Base-by-base conservation (phyloP, 139 green algal species). In the Chlorella vulgaris region DNA sequence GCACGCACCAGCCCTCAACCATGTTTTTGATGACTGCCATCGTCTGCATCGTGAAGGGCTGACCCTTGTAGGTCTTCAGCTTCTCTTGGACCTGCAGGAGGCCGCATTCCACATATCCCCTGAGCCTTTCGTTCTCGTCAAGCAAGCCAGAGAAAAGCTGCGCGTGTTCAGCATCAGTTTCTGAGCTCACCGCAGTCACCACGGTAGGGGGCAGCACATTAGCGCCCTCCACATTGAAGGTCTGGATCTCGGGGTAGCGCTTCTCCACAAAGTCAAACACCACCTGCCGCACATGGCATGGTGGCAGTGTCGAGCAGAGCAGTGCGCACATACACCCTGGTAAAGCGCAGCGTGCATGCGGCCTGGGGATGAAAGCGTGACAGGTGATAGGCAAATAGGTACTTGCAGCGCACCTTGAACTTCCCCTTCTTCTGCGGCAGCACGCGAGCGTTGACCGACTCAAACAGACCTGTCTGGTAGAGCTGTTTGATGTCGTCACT, bases 1-100 rank as follows among this genome's bases (percentile, higher is more conserved):
- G n/a, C n/a, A n/a, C n/a, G n/a, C 66, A 89, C 88, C 91, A 95
- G 47, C 90, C 86, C 68, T 96, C 92, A 29, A 97, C 85, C 47
- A 89, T 86, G 65, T 92, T 90, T 63, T 89, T 90, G 81, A 92
- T 89, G 38, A 50, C 40, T 10, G 82, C 84, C 77, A 93, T 84
- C 31, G 81, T 86, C 71, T 82, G 40, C 73, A 93, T 86, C 60
- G 62, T 84, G 43, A 85, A 86, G 58, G 86, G 76, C 21, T 85
- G 69, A 2, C 61, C 70, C 42, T 83, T 79, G 69, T 81, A 68
- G 21, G 55, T 29, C 67, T 88, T 61, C 63, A 85, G 83, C 53
- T 92, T 82, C 8, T 81, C 77, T 29, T 71, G 39, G 22, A 77
- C 43, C 66, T 77, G 63, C 31, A 24, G 19, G 24, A 43, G n/a